Percentiles rank a stretch among this genome's conserved stretches.
Conservation (phyloP, 768 basidiomycete species). For the Tremella mesenterica region DNA sequence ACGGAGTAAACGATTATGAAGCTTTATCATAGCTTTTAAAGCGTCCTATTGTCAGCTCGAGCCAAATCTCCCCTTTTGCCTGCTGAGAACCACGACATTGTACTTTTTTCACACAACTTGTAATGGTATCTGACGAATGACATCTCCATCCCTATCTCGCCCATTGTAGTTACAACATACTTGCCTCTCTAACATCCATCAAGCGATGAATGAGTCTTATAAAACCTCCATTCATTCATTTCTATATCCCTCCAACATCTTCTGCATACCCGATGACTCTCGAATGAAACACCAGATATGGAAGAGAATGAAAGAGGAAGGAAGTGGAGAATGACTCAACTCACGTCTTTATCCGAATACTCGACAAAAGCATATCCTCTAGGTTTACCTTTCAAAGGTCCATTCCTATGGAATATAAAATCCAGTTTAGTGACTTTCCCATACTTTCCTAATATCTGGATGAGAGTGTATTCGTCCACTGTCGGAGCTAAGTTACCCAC, state of each 20-base stretch:
- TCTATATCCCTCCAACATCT: too few relatives aligned
- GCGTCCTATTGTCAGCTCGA: slow-evolving; percentile 60
- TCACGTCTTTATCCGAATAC: slow-evolving; percentile 67
- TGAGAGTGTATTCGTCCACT: slow-evolving; percentile 84
- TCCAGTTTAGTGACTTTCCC: slow-evolving; percentile 89
- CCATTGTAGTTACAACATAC: too few relatives aligned
- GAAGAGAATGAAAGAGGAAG: not conserved
- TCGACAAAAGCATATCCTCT: slow-evolving; percentile 93
- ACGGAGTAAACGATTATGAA: slow-evolving; percentile 71
- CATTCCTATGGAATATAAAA: slow-evolving; percentile 90
- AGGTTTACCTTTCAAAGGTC: slow-evolving; percentile 79
- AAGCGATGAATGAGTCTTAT: too few relatives aligned
- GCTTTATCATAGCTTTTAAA: slow-evolving; percentile 59
- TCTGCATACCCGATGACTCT: too few relatives aligned
- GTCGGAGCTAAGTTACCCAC: slow-evolving; percentile 79
- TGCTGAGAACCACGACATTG: too few relatives aligned
- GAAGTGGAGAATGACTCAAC: slow-evolving; percentile 42
- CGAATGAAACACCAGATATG: too few relatives aligned
- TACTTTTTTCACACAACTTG: not conserved
- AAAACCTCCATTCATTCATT: too few relatives aligned
- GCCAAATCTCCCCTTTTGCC: too few relatives aligned
- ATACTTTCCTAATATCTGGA: slow-evolving; percentile 83
- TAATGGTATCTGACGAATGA: too few relatives aligned
- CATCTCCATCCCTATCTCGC: too few relatives aligned
- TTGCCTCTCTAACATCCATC: too few relatives aligned